A percentile compares a stretch with the other conserved stretches of the same genome.
Evolutionary conservation across 495 filamentous ascomycete genomes (phyloP).

Genomic region (Rostrohypoxylon terebratum): DNA sequence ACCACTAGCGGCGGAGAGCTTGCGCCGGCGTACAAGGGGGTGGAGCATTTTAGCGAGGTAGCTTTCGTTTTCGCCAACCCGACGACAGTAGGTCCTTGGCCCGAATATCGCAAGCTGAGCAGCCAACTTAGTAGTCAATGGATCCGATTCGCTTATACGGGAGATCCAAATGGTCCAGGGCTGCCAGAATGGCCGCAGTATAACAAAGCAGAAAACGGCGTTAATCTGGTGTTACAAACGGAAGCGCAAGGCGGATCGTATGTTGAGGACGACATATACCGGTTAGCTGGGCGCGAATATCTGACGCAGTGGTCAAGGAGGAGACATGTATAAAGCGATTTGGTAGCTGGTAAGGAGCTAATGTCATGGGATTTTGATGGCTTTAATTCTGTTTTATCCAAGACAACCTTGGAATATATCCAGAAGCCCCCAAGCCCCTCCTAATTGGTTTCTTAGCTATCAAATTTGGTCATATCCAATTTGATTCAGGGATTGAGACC

Average conservation of each 20-base stretch:
- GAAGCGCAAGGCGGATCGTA: constrained; percentile 48
- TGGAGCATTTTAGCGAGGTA: constrained; percentile 53
- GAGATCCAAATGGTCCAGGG: constrained; percentile 46
- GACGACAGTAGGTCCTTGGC: constrained; percentile 48
- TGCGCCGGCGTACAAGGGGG: constrained; percentile 50
- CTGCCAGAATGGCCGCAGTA: constrained; percentile 50
- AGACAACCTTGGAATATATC: not conserved
- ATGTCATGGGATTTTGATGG: not conserved
- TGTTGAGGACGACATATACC: constrained; percentile 51
- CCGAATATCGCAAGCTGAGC: constrained; percentile 45
- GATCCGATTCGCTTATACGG: constrained; percentile 51
- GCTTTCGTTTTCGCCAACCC: constrained; percentile 53
- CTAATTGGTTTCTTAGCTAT: not conserved
- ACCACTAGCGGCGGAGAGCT: constrained; percentile 28
- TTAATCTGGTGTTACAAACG: constrained; percentile 53
- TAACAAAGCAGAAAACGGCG: constrained; percentile 39
- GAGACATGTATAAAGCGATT: constrained; percentile 46
- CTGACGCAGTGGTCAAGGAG: constrained; percentile 52
- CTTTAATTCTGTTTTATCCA: not conserved
- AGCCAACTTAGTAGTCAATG: constrained; percentile 47
- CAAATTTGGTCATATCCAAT: not conserved
- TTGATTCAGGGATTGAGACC: not conserved
- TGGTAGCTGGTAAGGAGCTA: not conserved
- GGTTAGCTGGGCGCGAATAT: constrained; percentile 52
- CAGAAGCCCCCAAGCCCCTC: too few species aligned